Base-by-base conservation (phyloP, 2,329 filamentous ascomycete genomes). In the Botrytis squamosa region DNA sequence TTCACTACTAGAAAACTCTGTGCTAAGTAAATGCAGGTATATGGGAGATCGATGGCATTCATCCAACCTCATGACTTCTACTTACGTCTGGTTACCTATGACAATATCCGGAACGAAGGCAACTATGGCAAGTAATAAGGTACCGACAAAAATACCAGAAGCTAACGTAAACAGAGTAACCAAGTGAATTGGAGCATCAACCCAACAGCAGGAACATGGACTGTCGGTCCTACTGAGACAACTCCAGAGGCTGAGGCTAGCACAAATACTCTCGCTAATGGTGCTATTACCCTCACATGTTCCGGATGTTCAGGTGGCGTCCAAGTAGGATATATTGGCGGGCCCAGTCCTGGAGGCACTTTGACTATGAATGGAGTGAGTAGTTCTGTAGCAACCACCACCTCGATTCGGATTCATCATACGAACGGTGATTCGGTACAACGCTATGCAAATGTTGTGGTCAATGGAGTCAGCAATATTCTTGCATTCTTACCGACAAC, bases 41-140 rank as follows among this genome's bases (percentile, higher is more conserved):
- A 87, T 91, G 81, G 90, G 91, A 33, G 90, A 93, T 81, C 87
- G 91, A 36, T 92, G 91, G 90, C 81, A 88, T 0, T 86, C 84
- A 8, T 80, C 80, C n/a, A 89, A 92, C 75, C 84, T 93, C 0
- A 86, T 86, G 80, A 82, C 86, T 0, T 88, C 86, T 70, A 90
- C 89, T 0, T 92, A 92, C 77, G 82, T 92, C 59, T 92, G 90
- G 90, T 84, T 92, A 0, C 90, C 90, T 0, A 81, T 92, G 0
- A 83, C 79, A 6, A 84, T 91, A 74, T 83, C 83, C 1, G 88
- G 87, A 0, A 88, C 84, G 0, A 85, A 82, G 0, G 87, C 88
- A 3, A 84, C 77, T 16, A 84, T 88, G 78, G 81, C 79, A 79
- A 44, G 63, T 46, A 16, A 52, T 42, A 33, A 57, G n/a, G 3